Evolutionary conservation across 1,139 yeast genomes (phyloP).

Genomic region (Schwanniomyces etchellsii): DNA sequence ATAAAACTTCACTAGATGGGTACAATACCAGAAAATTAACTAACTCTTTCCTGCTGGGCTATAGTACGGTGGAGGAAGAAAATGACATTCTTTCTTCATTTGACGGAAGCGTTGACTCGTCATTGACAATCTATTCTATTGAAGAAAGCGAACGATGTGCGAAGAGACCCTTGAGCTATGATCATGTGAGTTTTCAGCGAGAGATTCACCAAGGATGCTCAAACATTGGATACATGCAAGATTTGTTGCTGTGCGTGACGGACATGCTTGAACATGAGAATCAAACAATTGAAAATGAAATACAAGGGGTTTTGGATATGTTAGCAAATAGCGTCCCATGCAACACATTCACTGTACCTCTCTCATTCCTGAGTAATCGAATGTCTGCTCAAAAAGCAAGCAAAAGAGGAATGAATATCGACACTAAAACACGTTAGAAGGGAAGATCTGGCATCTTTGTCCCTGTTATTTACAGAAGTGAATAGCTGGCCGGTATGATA

Average conservation of each 20-base stretch:
- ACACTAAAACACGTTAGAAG: no score
- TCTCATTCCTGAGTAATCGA: not conserved
- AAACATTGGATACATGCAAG: constrained; percentile 5
- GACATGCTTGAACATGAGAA: constrained; percentile 9
- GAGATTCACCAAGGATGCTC: constrained; percentile 2
- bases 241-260: constrained; percentile 7
- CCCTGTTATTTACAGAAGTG: no score
- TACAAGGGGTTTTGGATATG: constrained; percentile 1
- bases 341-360: constrained; percentile 5
- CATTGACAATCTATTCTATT: no score
- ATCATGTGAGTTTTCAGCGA: constrained; percentile 3
- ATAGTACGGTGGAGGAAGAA: no score
- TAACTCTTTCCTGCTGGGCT: no score
- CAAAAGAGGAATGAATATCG: not conserved
- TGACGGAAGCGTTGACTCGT: no score
- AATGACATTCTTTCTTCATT: no score
- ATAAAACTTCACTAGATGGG: no score
- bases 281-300: constrained; percentile 1
- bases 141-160: not conserved
- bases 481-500: no score
- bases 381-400: constrained; percentile 1
- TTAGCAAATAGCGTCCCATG: constrained; percentile 2
- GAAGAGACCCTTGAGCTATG: not conserved
- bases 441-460: no score
- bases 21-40: no score